These are phyloP conservation scores for Streptanthus diversifolius DNA, from an alignment of 345 rosid species.

Conservation along the genomic window DNA sequence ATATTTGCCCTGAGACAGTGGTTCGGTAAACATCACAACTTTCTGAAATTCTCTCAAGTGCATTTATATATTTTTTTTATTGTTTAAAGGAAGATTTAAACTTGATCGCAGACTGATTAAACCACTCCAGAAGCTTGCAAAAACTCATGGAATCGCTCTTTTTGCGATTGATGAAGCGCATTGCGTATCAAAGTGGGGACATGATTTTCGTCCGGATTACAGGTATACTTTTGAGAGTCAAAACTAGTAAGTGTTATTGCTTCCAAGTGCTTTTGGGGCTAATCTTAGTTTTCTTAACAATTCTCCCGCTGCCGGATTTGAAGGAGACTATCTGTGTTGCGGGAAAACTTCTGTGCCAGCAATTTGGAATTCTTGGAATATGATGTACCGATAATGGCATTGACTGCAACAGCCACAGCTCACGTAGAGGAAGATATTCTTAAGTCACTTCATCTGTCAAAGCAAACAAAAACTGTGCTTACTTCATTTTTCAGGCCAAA, in stretches of 20 bases:
- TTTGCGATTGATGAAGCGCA: slow-evolving; percentile 94
- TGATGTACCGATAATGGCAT: slow-evolving; percentile 82
- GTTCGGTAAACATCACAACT: slow-evolving; percentile 42
- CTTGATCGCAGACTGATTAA: slow-evolving; percentile 53
- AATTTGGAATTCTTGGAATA: slow-evolving; percentile 51
- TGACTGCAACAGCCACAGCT: slow-evolving; percentile 89
- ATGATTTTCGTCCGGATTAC: slow-evolving; percentile 84
- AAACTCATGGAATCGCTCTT: slow-evolving; percentile 67
- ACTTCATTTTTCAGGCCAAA: slow-evolving; percentile 84
- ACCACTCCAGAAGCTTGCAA: slow-evolving; percentile 73
- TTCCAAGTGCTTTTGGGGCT: not conserved
- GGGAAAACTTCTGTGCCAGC: slow-evolving; percentile 58
- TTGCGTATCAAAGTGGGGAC: slow-evolving; percentile 97
- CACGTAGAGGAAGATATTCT: slow-evolving; percentile 72
- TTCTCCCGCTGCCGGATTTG: not conserved
- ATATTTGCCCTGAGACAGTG: slow-evolving; percentile 86
- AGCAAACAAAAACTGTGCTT: slow-evolving; percentile 65
- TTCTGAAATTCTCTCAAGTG: not conserved
- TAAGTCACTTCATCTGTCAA: slow-evolving; percentile 61
- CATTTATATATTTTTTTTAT: not conserved
- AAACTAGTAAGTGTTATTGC: not conserved
- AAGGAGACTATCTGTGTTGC: slow-evolving; percentile 66
- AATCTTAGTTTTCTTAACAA: not conserved
- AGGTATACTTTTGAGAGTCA: slow-evolving; percentile 38
- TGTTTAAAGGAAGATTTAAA: not conserved